Evolutionary conservation across 345 rosid species (phyloP).

Genomic region (Euphorbia tirucalli): DNA sequence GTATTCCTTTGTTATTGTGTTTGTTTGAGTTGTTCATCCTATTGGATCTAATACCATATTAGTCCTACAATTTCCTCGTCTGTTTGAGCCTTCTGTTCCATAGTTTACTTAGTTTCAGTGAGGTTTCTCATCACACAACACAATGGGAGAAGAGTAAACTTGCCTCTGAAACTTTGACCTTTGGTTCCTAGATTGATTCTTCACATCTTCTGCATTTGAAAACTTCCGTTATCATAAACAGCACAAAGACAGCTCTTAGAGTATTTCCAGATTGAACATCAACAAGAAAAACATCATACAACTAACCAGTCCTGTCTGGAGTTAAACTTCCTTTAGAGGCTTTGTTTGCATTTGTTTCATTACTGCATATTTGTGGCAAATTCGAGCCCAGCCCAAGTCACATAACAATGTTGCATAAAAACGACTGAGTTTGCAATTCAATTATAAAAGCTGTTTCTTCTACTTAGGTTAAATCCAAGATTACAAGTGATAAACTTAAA

Average conservation of each 20-base stretch:
- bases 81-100: too few species aligned
- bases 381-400: not conserved
- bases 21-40: too few species aligned
- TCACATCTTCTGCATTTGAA: constrained; percentile 1
- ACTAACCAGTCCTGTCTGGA: not conserved
- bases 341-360: not conserved
- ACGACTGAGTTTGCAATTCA: not conserved
- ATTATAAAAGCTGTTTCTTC: not conserved
- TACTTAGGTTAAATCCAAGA: not conserved
- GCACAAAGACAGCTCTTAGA: not conserved
- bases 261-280: not conserved
- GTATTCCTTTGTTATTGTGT: too few species aligned
- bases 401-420: not conserved
- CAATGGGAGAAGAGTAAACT: not conserved
- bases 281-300: not conserved
- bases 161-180: constrained; percentile 12
- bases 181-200: not conserved
- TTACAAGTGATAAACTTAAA: not conserved
- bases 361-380: constrained; percentile 1
- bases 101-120: too few species aligned
- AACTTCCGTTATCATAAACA: not conserved
- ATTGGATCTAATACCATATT: too few species aligned
- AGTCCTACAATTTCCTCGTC: too few species aligned
- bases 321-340: not conserved
- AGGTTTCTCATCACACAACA: too few species aligned